Conservation (phyloP, 768 basidiomycete species). For the Coprinopsis marcescibilis region DNA sequence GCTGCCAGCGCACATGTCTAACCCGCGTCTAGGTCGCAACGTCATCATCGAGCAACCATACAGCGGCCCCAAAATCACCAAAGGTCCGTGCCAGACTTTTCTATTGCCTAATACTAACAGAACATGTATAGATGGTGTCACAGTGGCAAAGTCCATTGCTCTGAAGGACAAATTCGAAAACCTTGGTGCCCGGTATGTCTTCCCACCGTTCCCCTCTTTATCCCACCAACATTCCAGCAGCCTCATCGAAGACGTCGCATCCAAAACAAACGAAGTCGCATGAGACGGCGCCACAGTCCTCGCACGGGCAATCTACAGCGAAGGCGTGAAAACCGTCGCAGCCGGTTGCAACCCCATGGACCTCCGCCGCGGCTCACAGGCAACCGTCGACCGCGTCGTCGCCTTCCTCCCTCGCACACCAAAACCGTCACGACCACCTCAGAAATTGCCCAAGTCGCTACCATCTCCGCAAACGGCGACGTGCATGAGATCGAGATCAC, state of each 20-base stretch:
- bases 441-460: conserved; percentile 92
- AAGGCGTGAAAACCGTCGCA: conserved; percentile 98
- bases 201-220: conserved; percentile 2
- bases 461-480: conserved; percentile 82
- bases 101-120: conserved; percentile 6
- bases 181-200: conserved; percentile 86
- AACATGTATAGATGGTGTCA: conserved; percentile 77
- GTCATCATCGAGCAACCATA: conserved; percentile 90
- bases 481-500: conserved; percentile 97
- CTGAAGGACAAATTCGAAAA: conserved; percentile 99
- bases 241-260: conserved; percentile 91
- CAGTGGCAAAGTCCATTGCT: too few species aligned
- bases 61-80: conserved; percentile 92
- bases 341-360: conserved; percentile 99
- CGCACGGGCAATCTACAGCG: conserved; percentile 94
- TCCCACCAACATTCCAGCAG: conserved; percentile 34
- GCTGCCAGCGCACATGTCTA: background rate
- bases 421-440: conserved; percentile 91
- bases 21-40: conserved; percentile 63
- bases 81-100: conserved; percentile 58
- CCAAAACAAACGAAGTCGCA: conserved; percentile 94
- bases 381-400: conserved; percentile 93
- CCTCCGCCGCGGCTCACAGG: conserved; percentile 93
- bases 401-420: conserved; percentile 83
- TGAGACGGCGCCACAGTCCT: conserved; percentile 98